Percentiles rank a stretch among this genome's conserved stretches.
Conservation (phyloP, 495 filamentous ascomycete genomes). For the Penicillium psychrofluorescens region DNA sequence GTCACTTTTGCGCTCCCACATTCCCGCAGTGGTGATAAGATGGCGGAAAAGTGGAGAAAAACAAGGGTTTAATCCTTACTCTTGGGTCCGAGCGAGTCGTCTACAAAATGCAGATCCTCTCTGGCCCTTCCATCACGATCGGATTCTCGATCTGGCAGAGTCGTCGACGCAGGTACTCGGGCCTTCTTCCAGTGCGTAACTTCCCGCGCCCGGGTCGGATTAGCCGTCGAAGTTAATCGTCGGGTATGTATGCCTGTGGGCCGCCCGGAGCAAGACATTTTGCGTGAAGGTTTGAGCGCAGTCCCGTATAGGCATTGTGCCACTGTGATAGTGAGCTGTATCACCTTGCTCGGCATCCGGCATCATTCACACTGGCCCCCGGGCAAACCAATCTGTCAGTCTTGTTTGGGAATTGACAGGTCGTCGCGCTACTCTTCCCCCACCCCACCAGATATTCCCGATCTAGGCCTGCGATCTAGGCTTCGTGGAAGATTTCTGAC, state of each 20-base stretch:
- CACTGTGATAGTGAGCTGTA: no score
- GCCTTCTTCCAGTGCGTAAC: conserved; percentile 4
- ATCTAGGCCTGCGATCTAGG: no score
- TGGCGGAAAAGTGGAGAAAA: neutral
- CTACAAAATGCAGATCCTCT: conserved; percentile 8
- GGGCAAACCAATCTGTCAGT: neutral
- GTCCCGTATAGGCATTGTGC: no score
- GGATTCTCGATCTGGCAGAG: conserved; percentile 2
- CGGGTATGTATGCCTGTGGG: neutral
- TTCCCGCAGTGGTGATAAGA: no score
- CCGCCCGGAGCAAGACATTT: no score
- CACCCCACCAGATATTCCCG: no score
- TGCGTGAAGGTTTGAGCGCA: no score
- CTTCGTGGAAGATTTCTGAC: no score
- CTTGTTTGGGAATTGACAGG: neutral
- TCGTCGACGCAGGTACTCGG: neutral
- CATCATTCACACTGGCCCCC: no score
- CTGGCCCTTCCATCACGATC: conserved; percentile 3
- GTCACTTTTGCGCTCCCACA: no score
- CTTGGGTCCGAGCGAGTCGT: neutral
- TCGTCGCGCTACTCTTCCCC: no score
- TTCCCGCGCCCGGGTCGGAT: conserved; percentile 20
- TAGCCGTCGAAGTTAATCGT: conserved; percentile 13
- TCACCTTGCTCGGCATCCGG: no score
- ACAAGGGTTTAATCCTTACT: neutral